Evolutionary conservation across 257 asterid genomes (phyloP).

Genomic region (Jacaranda mimosifolia): DNA sequence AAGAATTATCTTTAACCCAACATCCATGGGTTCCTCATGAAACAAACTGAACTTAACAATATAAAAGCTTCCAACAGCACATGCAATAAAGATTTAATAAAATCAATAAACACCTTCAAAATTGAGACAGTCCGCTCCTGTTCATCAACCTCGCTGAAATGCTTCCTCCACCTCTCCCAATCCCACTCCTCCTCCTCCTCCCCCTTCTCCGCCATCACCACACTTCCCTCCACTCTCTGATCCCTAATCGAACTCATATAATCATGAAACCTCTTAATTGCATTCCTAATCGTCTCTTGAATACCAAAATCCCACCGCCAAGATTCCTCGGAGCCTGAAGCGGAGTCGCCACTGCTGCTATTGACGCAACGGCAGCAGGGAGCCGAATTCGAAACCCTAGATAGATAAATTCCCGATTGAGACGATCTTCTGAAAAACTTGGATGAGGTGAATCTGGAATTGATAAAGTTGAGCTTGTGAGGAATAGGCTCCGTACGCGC

Average conservation of each 20-base stretch:
- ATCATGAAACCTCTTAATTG: slow-evolving; percentile 60
- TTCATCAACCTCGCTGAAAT: slow-evolving; percentile 80
- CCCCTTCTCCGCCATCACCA: slow-evolving; percentile 39
- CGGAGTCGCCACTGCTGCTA: slow-evolving; percentile 41
- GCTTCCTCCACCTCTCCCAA: slow-evolving; percentile 95
- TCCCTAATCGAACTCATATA: slow-evolving; percentile 58
- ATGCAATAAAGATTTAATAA: not conserved
- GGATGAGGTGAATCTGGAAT: slow-evolving; percentile 49
- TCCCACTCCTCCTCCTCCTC: slow-evolving; percentile 73
- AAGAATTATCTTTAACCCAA: not conserved
- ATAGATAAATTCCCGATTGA: slow-evolving; percentile 43
- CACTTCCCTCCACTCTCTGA: slow-evolving; percentile 44
- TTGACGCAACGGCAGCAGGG: slow-evolving; percentile 66
- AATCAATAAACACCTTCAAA: slow-evolving; percentile 62
- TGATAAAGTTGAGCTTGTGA: slow-evolving; percentile 43
- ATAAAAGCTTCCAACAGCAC: slow-evolving; percentile 14
- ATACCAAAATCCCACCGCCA: slow-evolving; percentile 77
- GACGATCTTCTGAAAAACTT: slow-evolving; percentile 41
- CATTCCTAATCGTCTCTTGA: slow-evolving; percentile 65
- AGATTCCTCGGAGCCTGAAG: slow-evolving; percentile 46
- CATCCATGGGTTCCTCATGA: not conserved
- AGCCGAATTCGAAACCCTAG: slow-evolving; percentile 55
- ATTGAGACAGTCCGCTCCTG: slow-evolving; percentile 75
- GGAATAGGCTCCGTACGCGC: slow-evolving; percentile 53
- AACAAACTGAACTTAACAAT: not conserved